Percentiles rank a stretch among this genome's conserved stretches.
Evolutionary conservation across 345 rosid species (phyloP).

Genomic region (Aquilaria malaccensis): DNA sequence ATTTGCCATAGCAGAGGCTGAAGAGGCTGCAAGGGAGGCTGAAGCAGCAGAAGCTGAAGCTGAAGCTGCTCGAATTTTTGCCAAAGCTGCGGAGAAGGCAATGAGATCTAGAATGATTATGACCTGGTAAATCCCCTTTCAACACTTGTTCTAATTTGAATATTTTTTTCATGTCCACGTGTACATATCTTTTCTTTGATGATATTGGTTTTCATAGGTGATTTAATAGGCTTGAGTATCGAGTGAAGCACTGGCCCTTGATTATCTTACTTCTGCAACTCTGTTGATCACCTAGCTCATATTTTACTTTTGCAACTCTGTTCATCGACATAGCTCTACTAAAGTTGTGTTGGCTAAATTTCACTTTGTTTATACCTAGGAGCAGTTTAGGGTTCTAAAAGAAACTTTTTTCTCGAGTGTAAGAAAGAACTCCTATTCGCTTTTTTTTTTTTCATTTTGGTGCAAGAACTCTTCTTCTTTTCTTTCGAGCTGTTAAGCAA

Average conservation of each 20-base stretch:
- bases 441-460: background rate
- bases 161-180: background rate
- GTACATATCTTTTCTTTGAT: background rate
- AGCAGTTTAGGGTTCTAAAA: too few relatives aligned
- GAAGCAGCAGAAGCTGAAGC: slow-evolving; percentile 97
- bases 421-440: background rate
- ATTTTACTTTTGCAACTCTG: too few relatives aligned
- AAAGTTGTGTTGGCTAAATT: too few relatives aligned
- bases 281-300: slow-evolving; percentile 3
- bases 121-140: slow-evolving; percentile 34
- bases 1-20: slow-evolving; percentile 90
- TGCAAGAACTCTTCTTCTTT: too few relatives aligned
- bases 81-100: slow-evolving; percentile 77
- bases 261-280: slow-evolving; percentile 1
- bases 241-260: too few relatives aligned
- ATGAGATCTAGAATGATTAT: slow-evolving; percentile 39
- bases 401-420: background rate
- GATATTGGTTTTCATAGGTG: slow-evolving; percentile 5
- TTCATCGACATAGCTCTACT: too few relatives aligned
- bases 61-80: slow-evolving; percentile 82
- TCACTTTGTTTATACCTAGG: too few relatives aligned
- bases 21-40: slow-evolving; percentile 92
- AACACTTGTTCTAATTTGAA: background rate
- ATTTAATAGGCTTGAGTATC: slow-evolving; percentile 1
- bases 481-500: too few relatives aligned